phyloP scores from a whole-genome alignment of 768 basidiomycete genomes.

The Phaeotremella fagi region DNA sequence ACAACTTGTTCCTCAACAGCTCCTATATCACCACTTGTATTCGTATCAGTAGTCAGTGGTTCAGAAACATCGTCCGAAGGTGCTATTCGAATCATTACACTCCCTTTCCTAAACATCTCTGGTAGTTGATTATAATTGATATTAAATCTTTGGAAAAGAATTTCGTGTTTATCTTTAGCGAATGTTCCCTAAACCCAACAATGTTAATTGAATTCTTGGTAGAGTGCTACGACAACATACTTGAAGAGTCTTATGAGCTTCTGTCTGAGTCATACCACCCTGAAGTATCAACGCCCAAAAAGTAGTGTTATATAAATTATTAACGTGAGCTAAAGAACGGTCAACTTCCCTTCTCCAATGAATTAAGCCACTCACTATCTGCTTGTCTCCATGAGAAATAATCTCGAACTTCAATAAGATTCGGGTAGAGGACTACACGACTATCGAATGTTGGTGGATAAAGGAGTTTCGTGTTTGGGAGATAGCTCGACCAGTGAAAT shows the following conservation, averaged over 20 bases:
- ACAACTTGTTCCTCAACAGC: neutral
- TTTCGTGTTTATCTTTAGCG: conserved; percentile 85
- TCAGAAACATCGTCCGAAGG: too few relatives aligned
- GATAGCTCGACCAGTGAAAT: conserved; percentile 74
- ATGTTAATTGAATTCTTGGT: neutral
- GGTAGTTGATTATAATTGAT: conserved; percentile 83
- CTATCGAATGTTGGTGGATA: conserved; percentile 94
- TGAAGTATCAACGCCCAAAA: conserved; percentile 92
- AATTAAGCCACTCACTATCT: conserved; percentile 63
- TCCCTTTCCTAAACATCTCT: conserved; percentile 75
- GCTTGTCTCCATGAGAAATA: conserved; percentile 96
- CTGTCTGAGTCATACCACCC: conserved; percentile 67
- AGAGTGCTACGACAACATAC: conserved; percentile 50
- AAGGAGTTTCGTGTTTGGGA: conserved; percentile 60
- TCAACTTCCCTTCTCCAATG: neutral
- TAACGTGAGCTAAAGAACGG: conserved; percentile 78
- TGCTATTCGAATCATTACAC: conserved; percentile 61
- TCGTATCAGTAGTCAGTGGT: too few relatives aligned
- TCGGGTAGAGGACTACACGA: conserved; percentile 75
- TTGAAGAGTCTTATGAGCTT: conserved; percentile 75
- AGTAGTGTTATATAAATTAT: conserved; percentile 91
- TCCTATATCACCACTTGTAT: neutral
- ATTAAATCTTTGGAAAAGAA: conserved; percentile 71
- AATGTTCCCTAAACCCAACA: conserved; percentile 65
- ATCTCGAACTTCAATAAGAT: conserved; percentile 66